These are phyloP conservation scores for Pulveroboletus sp. DNA, from an alignment of 768 basidiomycete genomes.

Conservation along the genomic window DNA sequence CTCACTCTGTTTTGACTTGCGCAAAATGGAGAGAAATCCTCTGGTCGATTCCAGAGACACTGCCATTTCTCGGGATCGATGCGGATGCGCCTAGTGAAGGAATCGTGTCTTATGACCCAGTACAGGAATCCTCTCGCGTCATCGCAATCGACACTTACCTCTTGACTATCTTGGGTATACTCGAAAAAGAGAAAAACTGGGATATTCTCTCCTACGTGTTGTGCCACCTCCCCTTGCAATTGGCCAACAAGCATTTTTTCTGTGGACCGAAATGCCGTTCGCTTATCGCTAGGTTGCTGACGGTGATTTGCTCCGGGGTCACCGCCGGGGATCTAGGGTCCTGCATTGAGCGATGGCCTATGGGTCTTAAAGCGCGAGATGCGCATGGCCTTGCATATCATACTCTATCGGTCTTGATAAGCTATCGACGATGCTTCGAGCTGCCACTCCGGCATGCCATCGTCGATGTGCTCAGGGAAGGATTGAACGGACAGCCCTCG, in stretches of 20 bases:
- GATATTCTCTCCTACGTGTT: conserved; percentile 90
- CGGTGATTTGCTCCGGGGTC: conserved; percentile 66
- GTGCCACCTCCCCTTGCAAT: conserved; percentile 86
- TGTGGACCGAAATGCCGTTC: conserved; percentile 81
- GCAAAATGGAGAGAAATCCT: conserved; percentile 45
- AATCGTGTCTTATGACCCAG: conserved; percentile 62
- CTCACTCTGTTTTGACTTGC: conserved; percentile 21
- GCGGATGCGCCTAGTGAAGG: conserved; percentile 65
- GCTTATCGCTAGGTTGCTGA: conserved; percentile 60
- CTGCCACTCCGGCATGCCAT: conserved; percentile 60
- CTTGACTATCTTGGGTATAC: conserved; percentile 53
- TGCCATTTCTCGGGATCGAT: conserved; percentile 55
- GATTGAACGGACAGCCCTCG: conserved; percentile 65
- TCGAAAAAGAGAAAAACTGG: conserved; percentile 83
- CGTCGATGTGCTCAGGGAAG: conserved; percentile 71
- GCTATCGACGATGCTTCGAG: conserved; percentile 81
- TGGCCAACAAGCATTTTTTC: conserved; percentile 94
- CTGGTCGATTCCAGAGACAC: conserved; percentile 69
- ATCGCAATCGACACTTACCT: conserved; percentile 81
- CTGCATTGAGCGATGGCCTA: conserved; percentile 57
- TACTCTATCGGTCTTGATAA: conserved; percentile 81
- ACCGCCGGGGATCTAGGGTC: conserved; percentile 55
- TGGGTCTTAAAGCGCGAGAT: conserved; percentile 67
- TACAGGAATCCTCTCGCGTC: conserved; percentile 41
- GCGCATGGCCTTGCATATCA: conserved; percentile 88